Base-by-base conservation (phyloP, 495 filamentous ascomycete species). In the Trichoderma gamsii region DNA sequence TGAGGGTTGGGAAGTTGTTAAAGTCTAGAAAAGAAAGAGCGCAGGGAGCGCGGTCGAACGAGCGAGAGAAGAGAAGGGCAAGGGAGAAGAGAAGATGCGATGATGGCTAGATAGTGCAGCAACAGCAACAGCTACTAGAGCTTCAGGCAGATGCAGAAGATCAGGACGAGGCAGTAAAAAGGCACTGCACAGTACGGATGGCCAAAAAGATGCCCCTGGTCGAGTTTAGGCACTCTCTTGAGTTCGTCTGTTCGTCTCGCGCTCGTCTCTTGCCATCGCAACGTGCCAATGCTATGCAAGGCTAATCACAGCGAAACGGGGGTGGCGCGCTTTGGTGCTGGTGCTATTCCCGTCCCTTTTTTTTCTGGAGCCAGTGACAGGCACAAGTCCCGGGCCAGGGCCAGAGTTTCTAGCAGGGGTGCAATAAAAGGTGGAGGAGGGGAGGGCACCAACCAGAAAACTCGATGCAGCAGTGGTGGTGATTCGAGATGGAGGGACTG, bases 201-300 rank as follows among this genome's bases (percentile, higher is more conserved):
- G 15, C 44, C 3, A 21, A 23, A 21, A 59, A 59, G 51, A 21
- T 5, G 35, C 56, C 56, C 56, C 56, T 61, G 56, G 56, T 61
- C 56, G 11, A 27, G 11, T 56, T 16, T 18, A 18, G 25, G 27
- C 12, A 29, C 56, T 23, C n/a, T 61, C 11, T 18, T 61, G 8
- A 3, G 8, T 32, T 23, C 56, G 56, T 61, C 56, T 18, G 8
- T 32, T 23, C 56, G 56, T 61, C 56, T 32, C 27, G 9, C 11
- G 8, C 12, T 61, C 56, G 16, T 32, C 29, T 61, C n/a, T 21
- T 32, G 63, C 52, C 35, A 41, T 43, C 64, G 66, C 71, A 77
- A 73, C 70, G 18, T 23, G 9, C 18, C 6, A 18, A 52, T 18
- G 49, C 49, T 8, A 52, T 21, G 9, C n/a, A 23, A 15, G 18